Evolutionary conservation across 1,284 basidiomycete genomes (phyloP).

Genomic region (Leccinum griseonigrum): DNA sequence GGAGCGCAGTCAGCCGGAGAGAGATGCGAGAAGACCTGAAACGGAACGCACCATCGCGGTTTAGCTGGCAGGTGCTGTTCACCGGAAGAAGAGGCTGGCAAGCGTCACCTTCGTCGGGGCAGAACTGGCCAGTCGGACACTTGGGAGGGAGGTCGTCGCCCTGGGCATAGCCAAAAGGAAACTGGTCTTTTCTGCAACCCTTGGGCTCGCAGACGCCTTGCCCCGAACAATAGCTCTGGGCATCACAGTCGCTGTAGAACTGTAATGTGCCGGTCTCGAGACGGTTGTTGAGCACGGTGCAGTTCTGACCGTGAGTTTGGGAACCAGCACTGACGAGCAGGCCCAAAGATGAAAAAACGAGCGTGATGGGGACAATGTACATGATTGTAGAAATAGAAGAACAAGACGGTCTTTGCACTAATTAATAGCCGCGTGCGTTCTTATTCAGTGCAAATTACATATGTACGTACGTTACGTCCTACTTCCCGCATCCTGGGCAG

Average conservation of each 20-base stretch:
- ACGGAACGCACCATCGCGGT: slow-evolving; percentile 73
- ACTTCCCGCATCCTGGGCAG: slow-evolving; percentile 59
- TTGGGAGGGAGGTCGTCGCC: slow-evolving; percentile 52
- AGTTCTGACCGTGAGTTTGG: slow-evolving; percentile 45
- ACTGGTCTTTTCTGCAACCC: slow-evolving; percentile 75
- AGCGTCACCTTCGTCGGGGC: slow-evolving; percentile 79
- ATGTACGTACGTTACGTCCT: background rate
- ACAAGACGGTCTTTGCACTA: background rate
- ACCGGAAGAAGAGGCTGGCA: slow-evolving; percentile 65
- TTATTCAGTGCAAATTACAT: background rate
- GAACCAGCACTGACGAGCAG: slow-evolving; percentile 42
- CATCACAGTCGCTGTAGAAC: slow-evolving; percentile 75
- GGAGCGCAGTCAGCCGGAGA: background rate
- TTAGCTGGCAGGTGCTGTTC: slow-evolving; percentile 73
- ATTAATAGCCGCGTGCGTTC: background rate
- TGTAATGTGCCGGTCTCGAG: slow-evolving; percentile 74
- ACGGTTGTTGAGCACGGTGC: slow-evolving; percentile 55
- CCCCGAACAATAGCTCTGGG: slow-evolving; percentile 62
- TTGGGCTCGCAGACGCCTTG: slow-evolving; percentile 57
- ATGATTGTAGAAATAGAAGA: slow-evolving; percentile 4
- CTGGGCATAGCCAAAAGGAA: slow-evolving; percentile 63
- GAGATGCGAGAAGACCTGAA: background rate
- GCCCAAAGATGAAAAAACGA: slow-evolving; percentile 37
- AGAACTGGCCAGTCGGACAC: slow-evolving; percentile 66
- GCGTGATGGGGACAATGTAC: slow-evolving; percentile 32